Conservation (phyloP, 441 rosid species). For the Erysimum cheiri region DNA sequence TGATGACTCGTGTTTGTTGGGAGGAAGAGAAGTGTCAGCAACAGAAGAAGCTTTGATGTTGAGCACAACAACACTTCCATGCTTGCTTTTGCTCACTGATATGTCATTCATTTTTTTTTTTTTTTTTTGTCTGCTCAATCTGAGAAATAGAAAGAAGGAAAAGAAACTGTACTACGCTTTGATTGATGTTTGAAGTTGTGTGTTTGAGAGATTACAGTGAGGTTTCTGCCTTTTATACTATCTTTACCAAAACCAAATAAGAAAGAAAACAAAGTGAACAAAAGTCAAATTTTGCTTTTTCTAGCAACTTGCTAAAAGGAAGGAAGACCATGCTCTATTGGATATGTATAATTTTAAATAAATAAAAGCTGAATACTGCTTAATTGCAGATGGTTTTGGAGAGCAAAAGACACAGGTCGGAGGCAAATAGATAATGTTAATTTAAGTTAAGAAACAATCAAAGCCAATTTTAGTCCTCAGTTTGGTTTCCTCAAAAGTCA, state of each 20-base stretch:
- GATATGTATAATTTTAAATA: neutral
- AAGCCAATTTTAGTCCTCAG: constrained; percentile 1
- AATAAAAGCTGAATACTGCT: constrained; percentile 4
- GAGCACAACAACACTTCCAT: constrained; percentile 37
- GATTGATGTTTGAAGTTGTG: constrained; percentile 32
- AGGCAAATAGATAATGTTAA: constrained; percentile 2
- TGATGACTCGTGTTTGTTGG: neutral
- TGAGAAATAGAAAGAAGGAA: constrained; percentile 4
- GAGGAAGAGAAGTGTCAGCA: constrained; percentile 22
- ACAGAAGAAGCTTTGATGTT: constrained; percentile 39
- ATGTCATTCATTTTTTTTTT: constrained; percentile 31
- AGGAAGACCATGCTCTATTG: no score
- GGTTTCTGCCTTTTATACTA: constrained; percentile 32
- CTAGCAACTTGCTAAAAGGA: constrained; percentile 26
- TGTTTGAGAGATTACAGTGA: constrained; percentile 9
- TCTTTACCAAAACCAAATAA: neutral
- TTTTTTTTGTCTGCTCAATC: neutral
- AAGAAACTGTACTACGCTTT: constrained; percentile 20
- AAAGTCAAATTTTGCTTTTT: constrained; percentile 32
- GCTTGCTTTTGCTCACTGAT: constrained; percentile 39
- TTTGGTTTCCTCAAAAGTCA: neutral
- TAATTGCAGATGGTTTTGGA: constrained; percentile 35
- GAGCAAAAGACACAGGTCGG: constrained; percentile 18
- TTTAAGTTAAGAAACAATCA: constrained; percentile 3
- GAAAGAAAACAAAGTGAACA: neutral